A percentile compares a stretch with the other conserved stretches of the same genome.
phyloP scores from a whole-genome alignment of 495 filamentous ascomycete species.

The Penicillium tannophilum region DNA sequence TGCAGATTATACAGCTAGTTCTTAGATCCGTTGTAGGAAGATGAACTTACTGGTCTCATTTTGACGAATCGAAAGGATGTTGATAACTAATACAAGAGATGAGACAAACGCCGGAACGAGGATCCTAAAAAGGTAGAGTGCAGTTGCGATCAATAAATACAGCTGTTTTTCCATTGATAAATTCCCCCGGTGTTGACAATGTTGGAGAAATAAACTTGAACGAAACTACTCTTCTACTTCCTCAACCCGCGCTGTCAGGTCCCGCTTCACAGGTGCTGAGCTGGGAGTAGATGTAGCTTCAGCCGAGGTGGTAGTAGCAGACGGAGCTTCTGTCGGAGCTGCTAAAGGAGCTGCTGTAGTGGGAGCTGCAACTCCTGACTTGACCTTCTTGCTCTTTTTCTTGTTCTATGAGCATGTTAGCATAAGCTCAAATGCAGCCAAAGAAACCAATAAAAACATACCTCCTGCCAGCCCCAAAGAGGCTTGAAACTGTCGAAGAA shows the following conservation, averaged over 20 bases:
- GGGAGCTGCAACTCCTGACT: conserved; percentile 30
- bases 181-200: background rate
- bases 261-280: conserved; percentile 43
- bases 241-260: conserved; percentile 64
- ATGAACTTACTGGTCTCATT: background rate
- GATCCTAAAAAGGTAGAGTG: background rate
- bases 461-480: conserved; percentile 98
- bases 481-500: conserved; percentile 98
- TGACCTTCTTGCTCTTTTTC: conserved; percentile 68
- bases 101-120: background rate
- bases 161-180: background rate
- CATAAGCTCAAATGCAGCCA: background rate
- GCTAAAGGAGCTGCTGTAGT: conserved; percentile 11
- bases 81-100: background rate
- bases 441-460: conserved; percentile 35
- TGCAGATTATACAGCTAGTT: too few relatives aligned
- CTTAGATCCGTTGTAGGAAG: background rate
- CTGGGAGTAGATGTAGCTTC: conserved; percentile 52
- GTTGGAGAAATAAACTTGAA: background rate
- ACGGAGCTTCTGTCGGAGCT: conserved; percentile 48
- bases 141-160: background rate
- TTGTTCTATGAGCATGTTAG: conserved; percentile 34
- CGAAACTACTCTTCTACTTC: conserved; percentile 62
- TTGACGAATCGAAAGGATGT: background rate
- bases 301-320: conserved; percentile 61